phyloP scores from a whole-genome alignment of 495 filamentous ascomycete genomes.

The Parathielavia appendiculata region DNA sequence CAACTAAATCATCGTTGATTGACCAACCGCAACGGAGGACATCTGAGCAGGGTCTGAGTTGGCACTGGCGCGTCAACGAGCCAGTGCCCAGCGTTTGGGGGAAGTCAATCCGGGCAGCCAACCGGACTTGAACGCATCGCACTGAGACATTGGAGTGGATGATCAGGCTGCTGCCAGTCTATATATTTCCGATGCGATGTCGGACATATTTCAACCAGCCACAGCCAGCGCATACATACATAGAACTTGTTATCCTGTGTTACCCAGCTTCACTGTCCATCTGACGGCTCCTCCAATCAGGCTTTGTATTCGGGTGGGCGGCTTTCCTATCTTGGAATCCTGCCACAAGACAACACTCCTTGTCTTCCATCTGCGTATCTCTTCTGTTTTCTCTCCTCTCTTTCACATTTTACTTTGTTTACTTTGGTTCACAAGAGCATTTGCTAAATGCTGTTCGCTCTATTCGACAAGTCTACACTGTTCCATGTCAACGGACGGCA shows the following conservation, averaged over 20 bases:
- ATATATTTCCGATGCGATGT: too few species aligned
- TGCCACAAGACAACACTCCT: too few species aligned
- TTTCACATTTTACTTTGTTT: neutral
- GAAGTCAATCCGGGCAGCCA: constrained; percentile 12
- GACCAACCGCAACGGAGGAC: constrained; percentile 12
- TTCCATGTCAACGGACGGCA: too few species aligned
- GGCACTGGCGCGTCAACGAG: constrained; percentile 11
- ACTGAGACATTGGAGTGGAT: constrained; percentile 9
- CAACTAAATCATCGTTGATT: constrained; percentile 15
- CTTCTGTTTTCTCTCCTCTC: neutral
- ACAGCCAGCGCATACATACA: too few species aligned
- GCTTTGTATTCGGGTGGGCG: constrained; percentile 3
- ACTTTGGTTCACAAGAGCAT: too few species aligned
- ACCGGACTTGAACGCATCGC: constrained; percentile 19
- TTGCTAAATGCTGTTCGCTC: too few species aligned
- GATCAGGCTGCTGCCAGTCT: neutral
- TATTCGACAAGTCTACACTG: too few species aligned
- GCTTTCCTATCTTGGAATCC: constrained; percentile 23
- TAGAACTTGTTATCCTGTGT: too few species aligned
- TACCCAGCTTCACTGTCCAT: constrained; percentile 1
- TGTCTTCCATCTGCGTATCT: neutral
- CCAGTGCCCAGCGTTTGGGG: constrained; percentile 14
- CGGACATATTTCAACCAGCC: too few species aligned
- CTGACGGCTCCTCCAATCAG: constrained; percentile 26
- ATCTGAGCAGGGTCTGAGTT: constrained; percentile 12